Conservation (phyloP, 1,139 yeast genomes). For the Suhomyces choctaworum region DNA sequence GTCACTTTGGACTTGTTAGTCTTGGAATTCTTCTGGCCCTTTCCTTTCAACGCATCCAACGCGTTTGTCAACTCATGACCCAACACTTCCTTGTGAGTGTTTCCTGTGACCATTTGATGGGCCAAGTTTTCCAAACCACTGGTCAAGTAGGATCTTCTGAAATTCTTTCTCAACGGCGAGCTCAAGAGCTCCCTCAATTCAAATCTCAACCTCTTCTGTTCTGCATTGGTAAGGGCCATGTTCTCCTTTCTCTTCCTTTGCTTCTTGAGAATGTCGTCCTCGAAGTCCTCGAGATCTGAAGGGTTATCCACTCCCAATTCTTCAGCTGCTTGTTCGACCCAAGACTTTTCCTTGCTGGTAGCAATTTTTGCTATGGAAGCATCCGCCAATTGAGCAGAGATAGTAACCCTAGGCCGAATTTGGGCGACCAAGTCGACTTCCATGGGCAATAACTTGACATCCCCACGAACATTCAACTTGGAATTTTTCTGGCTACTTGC, state of each 20-base stretch:
- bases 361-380: constrained; percentile 60
- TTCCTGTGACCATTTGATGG: constrained; percentile 73
- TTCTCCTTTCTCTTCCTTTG: constrained; percentile 61
- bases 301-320: constrained; percentile 82
- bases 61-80: constrained; percentile 75
- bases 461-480: constrained; percentile 43
- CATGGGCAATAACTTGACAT: constrained; percentile 71
- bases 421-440: constrained; percentile 74
- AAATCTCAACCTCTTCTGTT: constrained; percentile 48
- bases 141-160: constrained; percentile 75
- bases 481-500: constrained; percentile 32
- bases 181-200: constrained; percentile 59
- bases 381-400: constrained; percentile 78
- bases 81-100: constrained; percentile 65
- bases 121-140: constrained; percentile 86
- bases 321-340: constrained; percentile 91
- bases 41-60: constrained; percentile 55
- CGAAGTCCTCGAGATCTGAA: constrained; percentile 54
- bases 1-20: constrained; percentile 39
- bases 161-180: constrained; percentile 64
- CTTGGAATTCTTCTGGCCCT: constrained; percentile 20
- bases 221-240: constrained; percentile 53
- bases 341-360: constrained; percentile 67
- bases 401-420: constrained; percentile 62
- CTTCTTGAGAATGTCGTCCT: constrained; percentile 66